Evolutionary conservation across 2,329 filamentous ascomycete genomes (phyloP).

Genomic region (Scedosporium dehoogii): DNA sequence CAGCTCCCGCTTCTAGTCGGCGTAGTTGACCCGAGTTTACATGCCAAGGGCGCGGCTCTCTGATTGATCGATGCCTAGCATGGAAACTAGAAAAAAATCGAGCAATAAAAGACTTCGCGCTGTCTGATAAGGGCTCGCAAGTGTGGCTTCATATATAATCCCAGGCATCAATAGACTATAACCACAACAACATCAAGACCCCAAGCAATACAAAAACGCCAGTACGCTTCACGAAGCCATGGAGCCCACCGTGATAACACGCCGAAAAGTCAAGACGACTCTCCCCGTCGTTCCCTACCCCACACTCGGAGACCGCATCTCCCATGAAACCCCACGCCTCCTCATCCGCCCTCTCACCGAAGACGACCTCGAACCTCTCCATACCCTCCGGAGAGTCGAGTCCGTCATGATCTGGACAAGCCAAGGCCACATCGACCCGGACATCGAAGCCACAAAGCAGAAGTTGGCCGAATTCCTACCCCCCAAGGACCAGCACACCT

Average conservation of each 20-base stretch:
- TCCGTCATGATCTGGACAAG: conserved; percentile 54
- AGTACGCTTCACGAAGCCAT: neutral
- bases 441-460: conserved; percentile 30
- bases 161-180: neutral
- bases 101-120: too few species aligned
- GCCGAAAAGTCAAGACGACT: conserved; percentile 35
- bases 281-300: conserved; percentile 33
- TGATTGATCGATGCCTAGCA: too few species aligned
- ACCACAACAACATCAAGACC: neutral
- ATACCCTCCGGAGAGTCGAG: conserved; percentile 43
- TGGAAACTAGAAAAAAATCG: too few species aligned
- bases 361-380: conserved; percentile 39
- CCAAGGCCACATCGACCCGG: conserved; percentile 29
- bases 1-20: too few species aligned
- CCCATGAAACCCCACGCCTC: conserved; percentile 42
- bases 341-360: conserved; percentile 39
- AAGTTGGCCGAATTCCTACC: conserved; percentile 32
- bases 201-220: neutral
- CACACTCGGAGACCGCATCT: conserved; percentile 24
- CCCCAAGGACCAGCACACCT: conserved; percentile 38
- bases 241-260: conserved; percentile 1
- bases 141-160: too few species aligned
- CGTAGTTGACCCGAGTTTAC: too few species aligned
- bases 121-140: too few species aligned
- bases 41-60: too few species aligned